These are phyloP conservation scores for Logfia minima DNA, from an alignment of 129 eudicot genomes.

Conservation along the genomic window DNA sequence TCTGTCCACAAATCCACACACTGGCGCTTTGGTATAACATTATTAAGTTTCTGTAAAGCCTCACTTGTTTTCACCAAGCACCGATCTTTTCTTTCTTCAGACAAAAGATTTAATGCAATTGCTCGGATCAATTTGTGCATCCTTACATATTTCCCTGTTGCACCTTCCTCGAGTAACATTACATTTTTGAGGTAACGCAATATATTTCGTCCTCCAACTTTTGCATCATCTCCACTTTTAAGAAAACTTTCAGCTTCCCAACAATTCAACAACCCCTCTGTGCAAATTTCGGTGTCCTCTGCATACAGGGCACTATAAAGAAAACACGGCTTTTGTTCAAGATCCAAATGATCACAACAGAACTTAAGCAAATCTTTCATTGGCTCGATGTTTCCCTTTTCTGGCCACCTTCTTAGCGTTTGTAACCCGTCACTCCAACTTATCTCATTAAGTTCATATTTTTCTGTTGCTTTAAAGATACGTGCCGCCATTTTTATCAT, in stretches of 20 bases:
- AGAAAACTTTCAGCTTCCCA: conserved; percentile 41
- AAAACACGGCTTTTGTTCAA: conserved; percentile 36
- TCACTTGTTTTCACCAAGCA: conserved; percentile 33
- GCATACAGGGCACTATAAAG: conserved; percentile 43
- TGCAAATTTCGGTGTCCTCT: conserved; percentile 33
- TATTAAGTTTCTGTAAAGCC: background rate
- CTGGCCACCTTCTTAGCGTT: conserved; percentile 30
- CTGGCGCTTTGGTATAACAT: conserved; percentile 13
- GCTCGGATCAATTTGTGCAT: conserved; percentile 34
- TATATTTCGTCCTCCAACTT: conserved; percentile 20
- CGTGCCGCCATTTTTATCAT: conserved; percentile 41
- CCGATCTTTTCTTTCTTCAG: conserved; percentile 31
- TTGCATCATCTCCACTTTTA: conserved; percentile 16
- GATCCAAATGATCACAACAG: conserved; percentile 34
- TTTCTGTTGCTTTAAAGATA: conserved; percentile 31
- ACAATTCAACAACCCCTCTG: conserved; percentile 33
- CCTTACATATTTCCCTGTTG: conserved; percentile 9
- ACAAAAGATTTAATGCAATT: conserved; percentile 20
- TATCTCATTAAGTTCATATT: conserved; percentile 15
- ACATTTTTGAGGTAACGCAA: conserved; percentile 31
- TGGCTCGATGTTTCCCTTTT: conserved; percentile 27
- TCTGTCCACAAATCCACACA: conserved; percentile 31
- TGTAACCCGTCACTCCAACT: conserved; percentile 33
- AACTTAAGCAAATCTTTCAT: conserved; percentile 30
- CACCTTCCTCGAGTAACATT: conserved; percentile 35